phyloP scores from a whole-genome alignment of 257 asterid species.

The Striga asiatica region DNA sequence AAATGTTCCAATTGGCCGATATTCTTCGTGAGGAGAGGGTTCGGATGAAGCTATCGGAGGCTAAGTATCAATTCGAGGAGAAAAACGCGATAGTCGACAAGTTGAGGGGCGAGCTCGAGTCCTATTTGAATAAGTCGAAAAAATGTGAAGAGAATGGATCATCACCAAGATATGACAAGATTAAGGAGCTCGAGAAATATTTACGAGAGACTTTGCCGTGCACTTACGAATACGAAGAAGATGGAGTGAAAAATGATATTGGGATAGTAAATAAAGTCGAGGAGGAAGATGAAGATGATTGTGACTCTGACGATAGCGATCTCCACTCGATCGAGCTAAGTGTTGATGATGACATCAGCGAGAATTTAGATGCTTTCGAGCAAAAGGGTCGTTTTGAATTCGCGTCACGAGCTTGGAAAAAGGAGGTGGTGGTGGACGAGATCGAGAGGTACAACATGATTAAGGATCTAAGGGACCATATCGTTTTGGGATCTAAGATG shows the following conservation, averaged over 20 bases:
- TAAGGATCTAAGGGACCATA: conserved; percentile 58
- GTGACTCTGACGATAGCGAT: conserved; percentile 27
- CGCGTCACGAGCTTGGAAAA: conserved; percentile 28
- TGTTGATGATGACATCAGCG: conserved; percentile 26
- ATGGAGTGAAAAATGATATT: conserved; percentile 13
- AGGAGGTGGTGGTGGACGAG: conserved; percentile 40
- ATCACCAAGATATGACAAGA: too few relatives aligned
- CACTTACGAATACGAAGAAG: conserved; percentile 20
- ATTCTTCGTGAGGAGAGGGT: conserved; percentile 68
- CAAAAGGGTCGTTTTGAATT: conserved; percentile 21
- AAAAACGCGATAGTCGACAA: conserved; percentile 51
- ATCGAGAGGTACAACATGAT: conserved; percentile 58
- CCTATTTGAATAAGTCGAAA: conserved; percentile 32
- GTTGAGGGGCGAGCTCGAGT: conserved; percentile 49
- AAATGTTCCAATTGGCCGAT: conserved; percentile 73
- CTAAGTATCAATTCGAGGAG: conserved; percentile 67
- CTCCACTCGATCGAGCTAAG: conserved; percentile 39
- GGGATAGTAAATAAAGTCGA: too few relatives aligned
- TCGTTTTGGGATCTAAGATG: conserved; percentile 37
- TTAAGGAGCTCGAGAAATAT: conserved; percentile 52
- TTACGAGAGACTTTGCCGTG: conserved; percentile 50
- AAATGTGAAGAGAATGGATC: conserved; percentile 21
- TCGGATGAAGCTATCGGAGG: conserved; percentile 69
- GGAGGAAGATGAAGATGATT: conserved; percentile 20
- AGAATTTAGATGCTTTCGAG: too few relatives aligned